Base-by-base conservation (phyloP, 495 filamentous ascomycete species). In the Penicillium daleae region DNA sequence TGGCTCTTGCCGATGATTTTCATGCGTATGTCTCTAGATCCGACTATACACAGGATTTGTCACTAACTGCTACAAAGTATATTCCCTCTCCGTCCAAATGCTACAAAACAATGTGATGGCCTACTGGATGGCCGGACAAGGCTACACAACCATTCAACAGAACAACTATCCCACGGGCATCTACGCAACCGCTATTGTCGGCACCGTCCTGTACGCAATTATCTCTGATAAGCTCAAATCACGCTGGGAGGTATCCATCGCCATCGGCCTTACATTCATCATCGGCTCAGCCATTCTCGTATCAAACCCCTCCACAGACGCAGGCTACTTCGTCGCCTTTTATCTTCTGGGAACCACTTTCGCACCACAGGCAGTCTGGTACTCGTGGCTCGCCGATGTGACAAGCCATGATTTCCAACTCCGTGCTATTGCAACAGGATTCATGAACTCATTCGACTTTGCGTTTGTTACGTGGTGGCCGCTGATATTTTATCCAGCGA, bases 381-480 rank as follows among this genome's bases (percentile, higher is more conserved):
- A 76, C 59, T 70, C 71, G 7, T 76, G 74, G 74, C 69, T 76
- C 63, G 74, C 74, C 3, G 74, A 76, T 42, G 67, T 76, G 6
- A 76, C 74, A 10, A 56, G 65, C 31, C 71, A 74, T 42, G 74
- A 76, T 50, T 57, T 76, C 19, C 74, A 76, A 29, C 65, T 76
- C 0, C 68, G 74, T 1, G 74, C 74, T 6, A 76, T 76, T 32
- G 68, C 74, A 17, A 76, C 74, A 0, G 74, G 74, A 0, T 76
- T 76, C 60, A 76, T 76, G 74, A 76, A 76, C 56, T 76, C 74
- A 1, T 76, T 76, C 32, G 74, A 76, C 53, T 76, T 76, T 54
- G 71, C 70, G 0, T 76, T 76, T 48, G 74, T 76, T 2, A 71
- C 74, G 1, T 76, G 74, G 74, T 76, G 74, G 74, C 74, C 74